phyloP scores from a whole-genome alignment of 805 yeast species.

The Starmerella geochares region DNA sequence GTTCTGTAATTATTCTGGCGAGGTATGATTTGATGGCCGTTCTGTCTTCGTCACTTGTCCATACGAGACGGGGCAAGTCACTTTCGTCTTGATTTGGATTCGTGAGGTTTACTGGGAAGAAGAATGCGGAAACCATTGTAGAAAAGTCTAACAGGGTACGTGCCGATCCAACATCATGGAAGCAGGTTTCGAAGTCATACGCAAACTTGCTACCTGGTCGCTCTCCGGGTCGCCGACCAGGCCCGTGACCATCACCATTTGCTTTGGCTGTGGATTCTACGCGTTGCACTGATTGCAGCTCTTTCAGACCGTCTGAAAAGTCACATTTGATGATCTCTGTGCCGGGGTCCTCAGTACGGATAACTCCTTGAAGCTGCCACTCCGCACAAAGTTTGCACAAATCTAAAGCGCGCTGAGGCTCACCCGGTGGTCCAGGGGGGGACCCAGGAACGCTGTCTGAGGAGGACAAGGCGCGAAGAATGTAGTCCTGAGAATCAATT shows the following conservation, averaged over 20 bases:
- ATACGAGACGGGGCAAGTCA: background rate
- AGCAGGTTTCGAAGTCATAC: background rate
- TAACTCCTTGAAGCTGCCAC: background rate
- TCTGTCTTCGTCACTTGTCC: background rate
- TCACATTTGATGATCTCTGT: background rate
- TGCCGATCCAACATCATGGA: background rate
- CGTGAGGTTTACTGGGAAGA: background rate
- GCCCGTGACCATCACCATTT: background rate
- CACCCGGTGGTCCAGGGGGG: background rate
- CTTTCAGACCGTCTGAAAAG: background rate
- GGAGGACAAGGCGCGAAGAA: conserved; percentile 1
- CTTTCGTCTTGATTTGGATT: background rate
- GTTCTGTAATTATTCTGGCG: background rate
- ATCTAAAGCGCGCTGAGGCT: background rate
- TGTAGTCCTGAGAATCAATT: conserved; percentile 1
- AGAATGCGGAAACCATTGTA: background rate
- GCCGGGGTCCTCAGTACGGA: conserved; percentile 1
- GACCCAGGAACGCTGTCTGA: too few relatives aligned
- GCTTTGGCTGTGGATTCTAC: background rate
- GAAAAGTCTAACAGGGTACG: background rate
- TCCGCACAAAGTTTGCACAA: background rate
- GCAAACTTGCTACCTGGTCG: background rate
- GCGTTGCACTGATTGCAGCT: background rate
- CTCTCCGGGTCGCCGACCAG: background rate
- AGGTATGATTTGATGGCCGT: background rate